Evolutionary conservation across 805 yeast genomes (phyloP).

Genomic region (Teunomyces panamensis): DNA sequence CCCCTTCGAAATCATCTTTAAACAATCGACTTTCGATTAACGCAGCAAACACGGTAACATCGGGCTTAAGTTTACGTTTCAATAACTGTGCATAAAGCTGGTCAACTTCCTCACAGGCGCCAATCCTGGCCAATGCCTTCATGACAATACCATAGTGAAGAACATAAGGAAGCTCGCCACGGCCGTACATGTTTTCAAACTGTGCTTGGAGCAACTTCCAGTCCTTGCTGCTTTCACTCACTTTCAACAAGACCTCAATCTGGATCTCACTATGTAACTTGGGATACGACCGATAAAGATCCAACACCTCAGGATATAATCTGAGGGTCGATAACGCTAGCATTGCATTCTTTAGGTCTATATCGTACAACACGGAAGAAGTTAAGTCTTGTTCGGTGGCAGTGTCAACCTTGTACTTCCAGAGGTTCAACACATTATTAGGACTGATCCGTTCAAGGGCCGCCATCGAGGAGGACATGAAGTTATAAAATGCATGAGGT

Average conservation of each 20-base stretch:
- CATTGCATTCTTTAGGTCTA: constrained; percentile 33
- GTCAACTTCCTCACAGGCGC: constrained; percentile 48
- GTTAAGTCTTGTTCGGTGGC: neutral
- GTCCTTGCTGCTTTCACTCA: constrained; percentile 43
- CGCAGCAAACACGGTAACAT: constrained; percentile 40
- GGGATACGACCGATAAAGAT: constrained; percentile 34
- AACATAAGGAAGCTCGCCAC: constrained; percentile 51
- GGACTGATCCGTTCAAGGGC: constrained; percentile 12
- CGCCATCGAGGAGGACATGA: constrained; percentile 17
- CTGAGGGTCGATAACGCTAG: constrained; percentile 20
- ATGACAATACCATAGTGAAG: constrained; percentile 61
- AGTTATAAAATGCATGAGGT: constrained; percentile 10
- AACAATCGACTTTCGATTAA: constrained; percentile 42
- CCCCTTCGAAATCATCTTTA: constrained; percentile 33
- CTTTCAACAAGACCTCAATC: constrained; percentile 45
- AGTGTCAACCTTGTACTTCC: constrained; percentile 19
- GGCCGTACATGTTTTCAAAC: constrained; percentile 55
- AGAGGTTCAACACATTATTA: constrained; percentile 15
- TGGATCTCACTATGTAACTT: constrained; percentile 46
- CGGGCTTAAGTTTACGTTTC: constrained; percentile 47
- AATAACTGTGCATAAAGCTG: constrained; percentile 47
- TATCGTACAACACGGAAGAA: constrained; percentile 5
- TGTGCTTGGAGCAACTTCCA: constrained; percentile 56
- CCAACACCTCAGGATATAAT: constrained; percentile 18
- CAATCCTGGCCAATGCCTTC: constrained; percentile 52